A percentile compares a stretch with the other conserved stretches of the same genome.
Evolutionary conservation across 345 rosid species (phyloP).

Genomic region (Adansonia digitata): DNA sequence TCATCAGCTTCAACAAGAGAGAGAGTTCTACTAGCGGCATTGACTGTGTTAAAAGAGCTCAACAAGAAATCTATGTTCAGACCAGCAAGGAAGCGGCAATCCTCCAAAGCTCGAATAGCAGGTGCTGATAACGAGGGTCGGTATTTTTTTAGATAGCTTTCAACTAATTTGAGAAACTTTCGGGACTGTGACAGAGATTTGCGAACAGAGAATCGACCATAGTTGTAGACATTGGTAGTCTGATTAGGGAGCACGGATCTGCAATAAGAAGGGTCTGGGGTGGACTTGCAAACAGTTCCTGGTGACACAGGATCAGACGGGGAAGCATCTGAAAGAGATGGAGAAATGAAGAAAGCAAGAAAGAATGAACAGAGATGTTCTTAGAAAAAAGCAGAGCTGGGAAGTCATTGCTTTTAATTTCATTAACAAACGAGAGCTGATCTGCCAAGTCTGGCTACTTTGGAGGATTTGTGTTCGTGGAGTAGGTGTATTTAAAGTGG

Average conservation of each 20-base stretch:
- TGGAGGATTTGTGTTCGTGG: neutral
- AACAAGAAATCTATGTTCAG: slow-evolving; percentile 57
- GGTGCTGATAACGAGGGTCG: slow-evolving; percentile 35
- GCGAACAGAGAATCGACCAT: slow-evolving; percentile 50
- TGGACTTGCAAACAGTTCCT: slow-evolving; percentile 34
- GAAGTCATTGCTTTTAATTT: neutral
- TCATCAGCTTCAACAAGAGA: slow-evolving; percentile 50
- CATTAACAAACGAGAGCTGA: neutral
- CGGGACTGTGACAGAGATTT: slow-evolving; percentile 59
- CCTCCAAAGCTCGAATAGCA: slow-evolving; percentile 68
- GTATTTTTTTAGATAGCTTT: slow-evolving; percentile 41
- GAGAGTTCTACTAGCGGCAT: slow-evolving; percentile 32
- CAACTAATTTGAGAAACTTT: slow-evolving; percentile 40
- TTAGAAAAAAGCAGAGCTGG: neutral
- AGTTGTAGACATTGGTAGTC: slow-evolving; percentile 45
- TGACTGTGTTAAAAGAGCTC: slow-evolving; percentile 41
- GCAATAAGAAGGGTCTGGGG: slow-evolving; percentile 53
- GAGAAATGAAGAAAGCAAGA: neutral
- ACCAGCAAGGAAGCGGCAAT: slow-evolving; percentile 51
- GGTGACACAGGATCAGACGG: slow-evolving; percentile 21
- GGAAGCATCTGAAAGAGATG: neutral
- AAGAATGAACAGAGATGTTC: neutral
- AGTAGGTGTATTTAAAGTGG: neutral
- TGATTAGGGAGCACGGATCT: slow-evolving; percentile 45
- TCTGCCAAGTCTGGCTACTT: no score